Evolutionary conservation across 192 early-diverging fungal genomes (phyloP), one percentile per base, ranked within the genome.

Genomic region (Coemansia sp.): DNA sequence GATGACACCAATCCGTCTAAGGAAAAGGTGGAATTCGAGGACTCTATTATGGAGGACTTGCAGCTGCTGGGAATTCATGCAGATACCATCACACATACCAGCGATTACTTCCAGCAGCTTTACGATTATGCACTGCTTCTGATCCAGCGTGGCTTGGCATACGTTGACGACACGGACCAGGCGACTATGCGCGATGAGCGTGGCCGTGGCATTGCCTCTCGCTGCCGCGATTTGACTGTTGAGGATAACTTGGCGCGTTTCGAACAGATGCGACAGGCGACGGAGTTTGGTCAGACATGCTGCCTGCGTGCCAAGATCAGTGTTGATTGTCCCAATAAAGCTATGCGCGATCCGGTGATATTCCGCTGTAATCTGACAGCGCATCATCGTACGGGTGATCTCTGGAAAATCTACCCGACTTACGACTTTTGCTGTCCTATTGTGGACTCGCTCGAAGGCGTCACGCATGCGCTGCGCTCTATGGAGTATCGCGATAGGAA

Each of bases 401-500:
- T 88, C 71, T 99, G 93, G 92, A 99, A 97, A 84, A 83, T 97
- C 49, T 99, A 99, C 79, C 97, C 96, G 49, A 92, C 93, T 12
- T 99, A 99, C 75, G 97, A 99, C 82, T 97, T 98, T 84, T 93
- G 92, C 47, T 97, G 96, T 81, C 97, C 97, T 2, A 84, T 98
- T 54, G 94, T 99, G 34, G 97, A 99, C 73, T 88, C 89, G 31
- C 54, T 95, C 44, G 97, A 99, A 81, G 97, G 97, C 54, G 96
- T 99, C 30, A 97, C 95, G 6, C 97, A 99, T 57, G 97, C 97
- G 24, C 86, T 99, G 58, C 85, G 97, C 56, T 93, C 94, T 6
- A 97, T 91, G 81, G 97, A 99, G 84, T 99, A 99, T 86, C 87
- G 93, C 44, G 97, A 99, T 74, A 89, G 97, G 59, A 97, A 98